Conservation (phyloP, 2,329 filamentous ascomycete genomes). For the Fusarium brevicatenulatum region DNA sequence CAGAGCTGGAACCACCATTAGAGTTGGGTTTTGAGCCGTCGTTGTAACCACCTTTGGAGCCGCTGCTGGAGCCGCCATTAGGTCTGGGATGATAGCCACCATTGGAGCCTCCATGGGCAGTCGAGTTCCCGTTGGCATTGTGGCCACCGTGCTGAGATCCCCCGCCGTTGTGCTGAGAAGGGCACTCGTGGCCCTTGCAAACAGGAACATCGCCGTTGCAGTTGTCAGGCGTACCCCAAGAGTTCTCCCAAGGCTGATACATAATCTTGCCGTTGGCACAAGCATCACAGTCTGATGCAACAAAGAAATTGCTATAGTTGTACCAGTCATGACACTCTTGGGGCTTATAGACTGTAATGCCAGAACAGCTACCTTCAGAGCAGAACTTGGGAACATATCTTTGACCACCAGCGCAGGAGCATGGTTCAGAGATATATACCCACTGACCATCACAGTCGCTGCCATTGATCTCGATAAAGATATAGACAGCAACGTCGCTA, state of each 20-base stretch:
- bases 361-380: slow-evolving; percentile 13
- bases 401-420: slow-evolving; percentile 26
- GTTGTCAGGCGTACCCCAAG: slow-evolving; percentile 8
- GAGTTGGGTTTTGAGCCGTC: not conserved
- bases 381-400: slow-evolving; percentile 33
- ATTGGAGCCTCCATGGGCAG: not conserved
- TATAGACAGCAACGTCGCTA: slow-evolving; percentile 6
- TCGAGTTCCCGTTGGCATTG: not conserved
- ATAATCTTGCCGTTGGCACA: slow-evolving; percentile 15
- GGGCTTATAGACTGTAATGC: slow-evolving; percentile 35
- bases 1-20: not conserved
- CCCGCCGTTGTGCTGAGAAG: not conserved
- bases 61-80: too few species aligned
- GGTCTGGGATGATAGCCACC: not conserved
- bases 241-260: slow-evolving; percentile 35
- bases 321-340: slow-evolving; percentile 23
- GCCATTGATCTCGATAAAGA: slow-evolving; percentile 34
- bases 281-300: slow-evolving; percentile 8
- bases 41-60: not conserved
- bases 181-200: not conserved
- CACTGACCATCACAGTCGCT: slow-evolving; percentile 23
- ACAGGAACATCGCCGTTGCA: not conserved
- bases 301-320: slow-evolving; percentile 22
- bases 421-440: slow-evolving; percentile 31
- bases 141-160: not conserved